Evolutionary conservation across 371 early-diverging fungal species (phyloP).

Genomic region (Mucor mucedo): DNA sequence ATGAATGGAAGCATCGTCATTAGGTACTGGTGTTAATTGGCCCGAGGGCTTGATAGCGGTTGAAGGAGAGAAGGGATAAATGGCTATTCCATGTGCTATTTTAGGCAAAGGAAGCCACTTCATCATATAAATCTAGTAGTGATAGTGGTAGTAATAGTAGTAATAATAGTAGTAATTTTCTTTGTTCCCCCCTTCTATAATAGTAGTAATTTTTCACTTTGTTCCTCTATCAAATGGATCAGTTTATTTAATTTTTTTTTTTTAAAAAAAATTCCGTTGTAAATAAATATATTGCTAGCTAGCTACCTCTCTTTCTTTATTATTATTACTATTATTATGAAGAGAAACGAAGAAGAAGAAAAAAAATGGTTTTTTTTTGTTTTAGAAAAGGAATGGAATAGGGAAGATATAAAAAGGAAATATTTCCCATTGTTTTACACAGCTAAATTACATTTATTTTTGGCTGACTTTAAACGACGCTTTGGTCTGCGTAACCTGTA

Average conservation of each 20-base stretch:
- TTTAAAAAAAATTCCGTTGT: constrained; percentile 10
- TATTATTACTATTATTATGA: no score
- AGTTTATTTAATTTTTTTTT: no score
- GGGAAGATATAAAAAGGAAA: constrained; percentile 9
- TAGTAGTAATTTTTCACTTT: background rate
- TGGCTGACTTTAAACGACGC: constrained; percentile 22
- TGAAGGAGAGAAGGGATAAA: constrained; percentile 58
- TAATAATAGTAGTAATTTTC: background rate
- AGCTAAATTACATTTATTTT: constrained; percentile 6
- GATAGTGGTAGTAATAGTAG: background rate
- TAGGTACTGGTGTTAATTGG: constrained; percentile 21
- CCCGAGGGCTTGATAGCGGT: constrained; percentile 31
- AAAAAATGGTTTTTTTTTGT: background rate
- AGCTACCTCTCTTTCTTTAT: background rate
- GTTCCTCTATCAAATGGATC: no score
- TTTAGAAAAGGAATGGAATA: background rate
- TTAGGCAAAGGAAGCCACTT: constrained; percentile 61
- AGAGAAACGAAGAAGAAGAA: background rate
- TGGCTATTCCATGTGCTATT: constrained; percentile 57
- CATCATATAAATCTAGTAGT: constrained; percentile 19
- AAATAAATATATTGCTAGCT: background rate
- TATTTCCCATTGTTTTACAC: constrained; percentile 5
- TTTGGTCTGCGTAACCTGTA: constrained; percentile 41
- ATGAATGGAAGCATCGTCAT: constrained; percentile 32
- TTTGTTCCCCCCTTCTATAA: background rate